phyloP scores from a whole-genome alignment of 208 protist species.

The Trypanosoma caninum region DNA sequence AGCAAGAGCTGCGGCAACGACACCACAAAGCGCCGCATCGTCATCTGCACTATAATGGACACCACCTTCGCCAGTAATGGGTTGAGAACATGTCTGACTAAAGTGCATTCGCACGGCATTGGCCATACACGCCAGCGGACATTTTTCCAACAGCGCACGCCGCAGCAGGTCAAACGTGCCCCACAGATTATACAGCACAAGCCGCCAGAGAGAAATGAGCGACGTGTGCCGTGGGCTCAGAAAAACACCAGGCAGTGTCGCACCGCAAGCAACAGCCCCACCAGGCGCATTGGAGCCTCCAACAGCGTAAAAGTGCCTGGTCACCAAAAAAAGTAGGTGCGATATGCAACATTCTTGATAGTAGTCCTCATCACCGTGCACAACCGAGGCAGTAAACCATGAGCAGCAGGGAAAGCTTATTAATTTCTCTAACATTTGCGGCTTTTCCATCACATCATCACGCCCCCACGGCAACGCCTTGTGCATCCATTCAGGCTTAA shows the following conservation, averaged over 20 bases:
- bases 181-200: conserved; percentile 51
- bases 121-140: conserved; percentile 35
- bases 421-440: conserved; percentile 2
- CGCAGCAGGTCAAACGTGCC: conserved; percentile 37
- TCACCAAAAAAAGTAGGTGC: conserved; percentile 37
- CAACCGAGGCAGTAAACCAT: conserved; percentile 30
- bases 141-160: conserved; percentile 21
- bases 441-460: not conserved
- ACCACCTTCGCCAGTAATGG: conserved; percentile 1
- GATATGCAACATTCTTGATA: conserved; percentile 22
- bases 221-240: conserved; percentile 45
- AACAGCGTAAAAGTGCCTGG: not conserved
- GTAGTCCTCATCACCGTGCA: conserved; percentile 4
- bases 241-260: conserved; percentile 18
- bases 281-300: not conserved
- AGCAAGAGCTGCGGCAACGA: conserved; percentile 28
- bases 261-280: not conserved
- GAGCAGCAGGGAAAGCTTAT: conserved; percentile 6
- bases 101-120: conserved; percentile 20
- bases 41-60: not conserved
- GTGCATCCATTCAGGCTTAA: conserved; percentile 23
- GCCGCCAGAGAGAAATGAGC: conserved; percentile 40
- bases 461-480: not conserved
- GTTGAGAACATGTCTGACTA: conserved; percentile 2
- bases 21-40: conserved; percentile 20